A percentile compares a stretch with the other conserved stretches of the same genome.
Evolutionary conservation across 2,329 filamentous ascomycete species (phyloP).

Genomic region (Pseudogymnoascus pannorum): DNA sequence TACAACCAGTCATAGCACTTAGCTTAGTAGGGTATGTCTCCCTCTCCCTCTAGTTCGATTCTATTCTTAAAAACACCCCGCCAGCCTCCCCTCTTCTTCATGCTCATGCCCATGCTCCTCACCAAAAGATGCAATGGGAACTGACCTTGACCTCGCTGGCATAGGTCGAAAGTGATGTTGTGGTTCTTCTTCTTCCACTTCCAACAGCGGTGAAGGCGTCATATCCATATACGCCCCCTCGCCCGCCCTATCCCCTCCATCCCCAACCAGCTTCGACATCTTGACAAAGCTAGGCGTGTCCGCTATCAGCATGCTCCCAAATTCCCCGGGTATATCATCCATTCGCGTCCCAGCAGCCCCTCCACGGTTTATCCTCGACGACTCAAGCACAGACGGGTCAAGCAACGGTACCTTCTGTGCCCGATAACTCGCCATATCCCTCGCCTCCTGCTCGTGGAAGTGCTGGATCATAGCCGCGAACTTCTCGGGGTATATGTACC

Average conservation of each 20-base stretch:
- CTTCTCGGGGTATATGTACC: background rate
- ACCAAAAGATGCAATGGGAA: background rate
- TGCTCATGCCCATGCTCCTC: background rate
- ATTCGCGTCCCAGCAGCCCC: too few relatives aligned
- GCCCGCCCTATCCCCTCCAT: background rate
- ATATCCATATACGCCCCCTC: background rate
- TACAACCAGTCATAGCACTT: too few relatives aligned
- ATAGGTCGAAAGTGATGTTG: background rate
- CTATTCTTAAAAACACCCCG: constrained; percentile 2
- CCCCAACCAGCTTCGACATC: background rate
- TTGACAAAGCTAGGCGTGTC: background rate
- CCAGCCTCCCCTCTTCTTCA: background rate
- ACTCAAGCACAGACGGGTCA: too few relatives aligned
- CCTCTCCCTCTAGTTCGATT: background rate
- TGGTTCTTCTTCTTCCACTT: background rate
- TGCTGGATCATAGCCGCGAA: background rate
- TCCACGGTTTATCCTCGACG: too few relatives aligned
- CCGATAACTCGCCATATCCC: background rate
- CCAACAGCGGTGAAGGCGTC: background rate
- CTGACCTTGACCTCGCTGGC: background rate
- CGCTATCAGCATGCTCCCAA: background rate
- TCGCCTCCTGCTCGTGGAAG: background rate
- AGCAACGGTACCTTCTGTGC: background rate
- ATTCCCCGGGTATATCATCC: background rate
- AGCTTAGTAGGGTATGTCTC: background rate